These are phyloP conservation scores for Suillus decipiens DNA, from an alignment of 768 basidiomycete species.

Conservation along the genomic window DNA sequence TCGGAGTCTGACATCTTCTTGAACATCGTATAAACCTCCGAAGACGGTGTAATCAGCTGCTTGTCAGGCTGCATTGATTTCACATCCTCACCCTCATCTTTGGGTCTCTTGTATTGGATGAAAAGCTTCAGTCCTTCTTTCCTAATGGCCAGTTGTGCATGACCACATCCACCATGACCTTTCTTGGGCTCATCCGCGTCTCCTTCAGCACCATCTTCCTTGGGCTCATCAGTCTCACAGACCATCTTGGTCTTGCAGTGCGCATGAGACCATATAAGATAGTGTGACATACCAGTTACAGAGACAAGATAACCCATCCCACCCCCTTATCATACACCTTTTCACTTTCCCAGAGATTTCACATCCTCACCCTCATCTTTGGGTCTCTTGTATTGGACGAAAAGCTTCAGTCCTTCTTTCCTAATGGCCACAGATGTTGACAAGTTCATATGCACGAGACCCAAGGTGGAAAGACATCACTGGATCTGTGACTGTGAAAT, in stretches of 20 bases:
- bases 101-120: slow-evolving; percentile 91
- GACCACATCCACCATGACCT: slow-evolving; percentile 97
- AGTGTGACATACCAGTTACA: too few relatives aligned
- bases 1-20: slow-evolving; percentile 94
- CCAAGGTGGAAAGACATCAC: slow-evolving; percentile 1
- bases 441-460: not conserved
- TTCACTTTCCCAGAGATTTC: too few relatives aligned
- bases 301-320: too few relatives aligned
- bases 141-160: slow-evolving; percentile 82
- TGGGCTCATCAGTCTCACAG: slow-evolving; percentile 88
- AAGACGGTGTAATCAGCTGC: slow-evolving; percentile 74
- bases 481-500: not conserved
- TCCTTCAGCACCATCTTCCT: slow-evolving; percentile 78
- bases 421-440: not conserved
- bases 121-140: slow-evolving; percentile 97
- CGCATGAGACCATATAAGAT: slow-evolving; percentile 81
- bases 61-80: slow-evolving; percentile 84
- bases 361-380: too few relatives aligned
- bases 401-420: too few relatives aligned
- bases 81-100: slow-evolving; percentile 92
- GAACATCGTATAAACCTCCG: slow-evolving; percentile 94
- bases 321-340: too few relatives aligned
- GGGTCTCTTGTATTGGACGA: too few relatives aligned
- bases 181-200: slow-evolving; percentile 72
- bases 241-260: slow-evolving; percentile 86